Percentiles rank a stretch among this genome's conserved stretches.
Evolutionary conservation across 148 eudicot species (phyloP).

Genomic region (Chenopodium berlandieri): DNA sequence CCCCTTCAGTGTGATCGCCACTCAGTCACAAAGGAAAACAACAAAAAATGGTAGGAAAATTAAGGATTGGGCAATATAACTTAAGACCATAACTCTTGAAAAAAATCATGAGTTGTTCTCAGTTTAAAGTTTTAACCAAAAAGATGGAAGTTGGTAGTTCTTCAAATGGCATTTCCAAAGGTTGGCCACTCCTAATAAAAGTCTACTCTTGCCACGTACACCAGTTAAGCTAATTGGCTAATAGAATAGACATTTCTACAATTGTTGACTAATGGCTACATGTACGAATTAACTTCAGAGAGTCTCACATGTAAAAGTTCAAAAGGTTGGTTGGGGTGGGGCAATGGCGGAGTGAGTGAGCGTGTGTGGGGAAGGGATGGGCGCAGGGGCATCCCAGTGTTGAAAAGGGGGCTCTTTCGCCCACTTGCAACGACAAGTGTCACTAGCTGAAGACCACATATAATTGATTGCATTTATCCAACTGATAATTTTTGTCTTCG

Average conservation of each 20-base stretch:
- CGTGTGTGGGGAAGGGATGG: too few relatives aligned
- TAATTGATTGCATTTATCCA: background rate
- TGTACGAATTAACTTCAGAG: background rate
- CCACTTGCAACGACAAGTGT: background rate
- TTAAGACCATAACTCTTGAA: background rate
- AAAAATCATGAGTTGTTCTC: background rate
- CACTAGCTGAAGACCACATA: background rate
- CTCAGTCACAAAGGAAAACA: background rate
- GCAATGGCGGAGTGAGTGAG: too few relatives aligned
- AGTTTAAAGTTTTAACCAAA: background rate
- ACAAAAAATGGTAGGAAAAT: background rate
- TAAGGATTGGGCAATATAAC: background rate
- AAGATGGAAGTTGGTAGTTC: background rate
- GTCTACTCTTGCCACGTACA: background rate
- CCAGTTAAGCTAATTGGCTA: background rate
- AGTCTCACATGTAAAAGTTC: background rate
- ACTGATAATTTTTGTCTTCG: background rate
- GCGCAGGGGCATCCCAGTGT: background rate
- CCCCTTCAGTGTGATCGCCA: background rate
- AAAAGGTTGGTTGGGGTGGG: conserved; percentile 6
- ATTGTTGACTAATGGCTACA: background rate
- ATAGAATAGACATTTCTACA: background rate
- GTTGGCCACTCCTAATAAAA: background rate
- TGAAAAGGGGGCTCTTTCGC: background rate
- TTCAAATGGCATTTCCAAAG: background rate